Base-by-base conservation (phyloP, 345 rosid genomes). In the Linum tenue region DNA sequence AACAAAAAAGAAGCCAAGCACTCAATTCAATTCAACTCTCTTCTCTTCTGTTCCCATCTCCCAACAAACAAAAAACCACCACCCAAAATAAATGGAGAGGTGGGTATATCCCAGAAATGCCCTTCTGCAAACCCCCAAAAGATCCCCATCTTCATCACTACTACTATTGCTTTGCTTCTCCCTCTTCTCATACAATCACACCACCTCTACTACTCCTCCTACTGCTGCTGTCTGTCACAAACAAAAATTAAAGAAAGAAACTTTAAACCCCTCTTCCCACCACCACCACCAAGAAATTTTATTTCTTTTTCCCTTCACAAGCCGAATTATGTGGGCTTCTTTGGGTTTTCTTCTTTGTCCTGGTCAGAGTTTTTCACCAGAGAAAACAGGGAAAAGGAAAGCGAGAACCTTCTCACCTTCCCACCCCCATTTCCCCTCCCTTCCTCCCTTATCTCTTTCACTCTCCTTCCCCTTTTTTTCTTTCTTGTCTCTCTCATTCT, bases 301-400 rank as follows among this genome's bases (percentile, higher is more conserved):
- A 60, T 57, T 57, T 57, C 60, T 37, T 57, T 37, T 57, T 37
- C 22, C 16, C 60, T n/a, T 37, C 59, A 16, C 36, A 56, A 57
- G 38, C 83, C 77, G 70, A 82, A 77, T 81, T 75, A 85, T 87
- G 87, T 85, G 92, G 90, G 87, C 90, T 83, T 83, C 88, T 86
- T 80, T 79, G 84, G 81, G 83, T 79, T 79, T 85, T 81, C 63
- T 57, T 65, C 83, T 72, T 80, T 79, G 89, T 83, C 87, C 84
- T 69, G 94, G 96, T 89, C 89, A 86, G 90, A 78, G 81, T 82
- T 82, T 57, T 57, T 71, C 80, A 76, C 60, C 83, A 80, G 80
- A 71, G 84, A 79, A 67, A 84, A 81, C 83, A 80, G 14, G 53
- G 53, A 15, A 48, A 48, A 22, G 85, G 80, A 79, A 81, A 76